Evolutionary conservation across 2,329 filamentous ascomycete genomes (phyloP), one percentile per base, ranked within the genome.

Genomic region (Cercospora sp.): DNA sequence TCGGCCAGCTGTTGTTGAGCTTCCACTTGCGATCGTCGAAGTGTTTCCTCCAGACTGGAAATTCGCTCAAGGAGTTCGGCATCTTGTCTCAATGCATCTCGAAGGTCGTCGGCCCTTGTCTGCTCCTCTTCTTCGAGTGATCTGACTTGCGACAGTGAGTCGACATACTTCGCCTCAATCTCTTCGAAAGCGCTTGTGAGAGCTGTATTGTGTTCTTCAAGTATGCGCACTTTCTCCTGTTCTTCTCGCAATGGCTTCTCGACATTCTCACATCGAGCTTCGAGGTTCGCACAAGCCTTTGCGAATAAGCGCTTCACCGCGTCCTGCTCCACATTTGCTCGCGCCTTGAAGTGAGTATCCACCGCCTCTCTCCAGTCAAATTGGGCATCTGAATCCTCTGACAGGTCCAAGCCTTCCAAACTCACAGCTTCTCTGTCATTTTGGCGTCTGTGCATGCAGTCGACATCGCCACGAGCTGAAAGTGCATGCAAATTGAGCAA

Each of bases 231-330:
- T 66, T 75, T 80, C 16, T 77, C 74, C 65, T 79, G 77, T 70
- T 85, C 84, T 16, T 78, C 77, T 4, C 81, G 80, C 12, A 89
- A 78, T 5, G 87, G 87, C 60, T 80, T 80, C 76, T 89, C 87
- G 2, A 85, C 80, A 34, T 81, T 82, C 37, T 84, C 81, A 72
- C 87, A 89, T 7, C 87, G 82, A 9, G 77, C 78, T 71, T 89
- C 87, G 1, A 89, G 79, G 66, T 87, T 85, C 26, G 82, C 80
- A 72, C 86, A 88, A 12, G 86, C 82, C 37, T 85, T 81, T 16
- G 82, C 80, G 16, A 89, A 82, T 21, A 83, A 80, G 9, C 80
- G 79, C 30, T 85, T 75, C 8, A 88, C 77, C 1, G 76, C 78
- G n/a, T 84, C 79, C 7, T 84, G 79, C 34, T 84, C 82, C 28